Evolutionary conservation across 352 stramenopile genomes (phyloP).

Genomic region (Phytophthora melonis): DNA sequence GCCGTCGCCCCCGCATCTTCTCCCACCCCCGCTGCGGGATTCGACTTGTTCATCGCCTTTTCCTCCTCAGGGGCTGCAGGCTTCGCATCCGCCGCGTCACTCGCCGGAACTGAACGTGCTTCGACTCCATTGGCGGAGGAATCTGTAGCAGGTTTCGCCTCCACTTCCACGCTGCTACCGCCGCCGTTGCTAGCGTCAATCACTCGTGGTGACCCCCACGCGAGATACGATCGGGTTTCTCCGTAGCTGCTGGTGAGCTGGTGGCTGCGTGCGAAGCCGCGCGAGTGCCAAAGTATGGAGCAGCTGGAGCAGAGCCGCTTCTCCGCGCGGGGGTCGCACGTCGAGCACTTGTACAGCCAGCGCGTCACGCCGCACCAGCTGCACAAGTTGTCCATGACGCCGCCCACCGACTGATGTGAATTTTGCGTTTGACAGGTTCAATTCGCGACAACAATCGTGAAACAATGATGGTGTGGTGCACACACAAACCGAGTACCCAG

Average conservation of each 20-base stretch:
- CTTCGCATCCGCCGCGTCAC: neutral
- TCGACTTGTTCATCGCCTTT: neutral
- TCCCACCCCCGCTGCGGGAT: neutral
- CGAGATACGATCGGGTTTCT: constrained; percentile 31
- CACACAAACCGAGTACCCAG: neutral
- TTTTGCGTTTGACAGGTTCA: constrained; percentile 11
- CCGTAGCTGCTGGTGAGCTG: constrained; percentile 35
- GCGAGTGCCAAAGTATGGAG: constrained; percentile 53
- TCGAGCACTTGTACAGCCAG: constrained; percentile 46
- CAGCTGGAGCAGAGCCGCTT: constrained; percentile 41
- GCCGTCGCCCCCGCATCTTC: neutral
- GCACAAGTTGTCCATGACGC: constrained; percentile 26
- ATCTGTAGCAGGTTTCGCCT: constrained; percentile 1
- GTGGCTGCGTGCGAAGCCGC: constrained; percentile 46
- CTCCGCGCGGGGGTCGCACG: constrained; percentile 46
- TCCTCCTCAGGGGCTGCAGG: constrained; percentile 4
- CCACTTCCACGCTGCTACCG: neutral
- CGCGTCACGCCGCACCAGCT: constrained; percentile 44
- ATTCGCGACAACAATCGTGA: constrained; percentile 24
- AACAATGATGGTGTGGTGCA: constrained; percentile 6
- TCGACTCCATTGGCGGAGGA: neutral
- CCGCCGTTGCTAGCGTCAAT: neutral
- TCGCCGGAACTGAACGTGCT: neutral
- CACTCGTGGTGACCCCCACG: constrained; percentile 19
- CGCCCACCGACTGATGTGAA: neutral